Percentiles rank a stretch among this genome's conserved stretches.
phyloP scores from a whole-genome alignment of 2,329 filamentous ascomycete genomes.

The Aspergillus uvarum region DNA sequence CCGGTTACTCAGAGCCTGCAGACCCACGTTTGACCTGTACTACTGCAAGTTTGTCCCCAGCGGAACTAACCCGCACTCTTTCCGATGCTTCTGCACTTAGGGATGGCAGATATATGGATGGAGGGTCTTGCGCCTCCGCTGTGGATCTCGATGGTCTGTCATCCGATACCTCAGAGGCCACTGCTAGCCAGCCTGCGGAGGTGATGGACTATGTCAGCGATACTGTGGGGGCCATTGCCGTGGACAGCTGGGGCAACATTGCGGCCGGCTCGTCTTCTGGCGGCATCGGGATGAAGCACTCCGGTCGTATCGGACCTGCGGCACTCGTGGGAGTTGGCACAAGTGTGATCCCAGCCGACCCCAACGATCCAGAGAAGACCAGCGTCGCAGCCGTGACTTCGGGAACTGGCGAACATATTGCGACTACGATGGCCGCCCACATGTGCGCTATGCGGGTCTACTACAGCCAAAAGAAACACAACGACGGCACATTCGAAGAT shows the following conservation, averaged over 20 bases:
- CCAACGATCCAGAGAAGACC: constrained; percentile 65
- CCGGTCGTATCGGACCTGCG: constrained; percentile 85
- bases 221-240: constrained; percentile 92
- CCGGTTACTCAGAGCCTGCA: not conserved
- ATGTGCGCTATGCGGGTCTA: constrained; percentile 85
- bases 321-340: constrained; percentile 90
- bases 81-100: not conserved
- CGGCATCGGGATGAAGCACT: constrained; percentile 97
- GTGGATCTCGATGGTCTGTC: not conserved
- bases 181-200: not conserved
- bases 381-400: constrained; percentile 84
- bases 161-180: not conserved
- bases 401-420: constrained; percentile 97
- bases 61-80: not conserved
- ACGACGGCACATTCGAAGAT: constrained; percentile 60
- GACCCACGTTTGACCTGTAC: not conserved
- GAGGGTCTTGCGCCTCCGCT: not conserved
- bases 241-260: constrained; percentile 82
- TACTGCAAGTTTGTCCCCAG: constrained; percentile 2
- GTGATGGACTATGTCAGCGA: constrained; percentile 65
- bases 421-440: constrained; percentile 86
- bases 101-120: constrained; percentile 10
- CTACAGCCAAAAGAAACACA: constrained; percentile 61
- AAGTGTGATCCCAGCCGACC: constrained; percentile 76
- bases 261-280: constrained; percentile 95